These are phyloP conservation scores for Cystobasidium sp. DNA, from an alignment of 1,284 basidiomycete genomes.

Conservation along the genomic window DNA sequence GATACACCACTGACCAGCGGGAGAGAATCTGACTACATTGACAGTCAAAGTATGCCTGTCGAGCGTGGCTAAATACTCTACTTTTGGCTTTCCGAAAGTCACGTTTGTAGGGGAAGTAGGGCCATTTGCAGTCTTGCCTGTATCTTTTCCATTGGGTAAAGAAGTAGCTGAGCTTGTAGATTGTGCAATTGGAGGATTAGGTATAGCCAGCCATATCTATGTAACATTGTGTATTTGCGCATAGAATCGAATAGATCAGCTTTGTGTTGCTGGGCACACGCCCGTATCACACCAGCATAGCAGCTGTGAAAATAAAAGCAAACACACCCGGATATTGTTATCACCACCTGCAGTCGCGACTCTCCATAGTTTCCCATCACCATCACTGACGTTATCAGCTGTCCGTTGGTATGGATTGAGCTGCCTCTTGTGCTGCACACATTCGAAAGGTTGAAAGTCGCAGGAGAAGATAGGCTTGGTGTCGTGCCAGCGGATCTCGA, in stretches of 20 bases:
- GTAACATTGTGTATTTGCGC: slow-evolving; percentile 9
- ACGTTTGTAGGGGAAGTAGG: not conserved
- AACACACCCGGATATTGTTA: slow-evolving; percentile 88
- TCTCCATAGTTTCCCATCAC: slow-evolving; percentile 68
- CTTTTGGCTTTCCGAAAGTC: slow-evolving; percentile 64
- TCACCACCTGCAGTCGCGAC: slow-evolving; percentile 96
- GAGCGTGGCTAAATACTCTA: slow-evolving; percentile 94
- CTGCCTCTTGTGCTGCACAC: slow-evolving; percentile 63
- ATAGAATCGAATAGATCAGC: not conserved
- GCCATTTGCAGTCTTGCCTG: slow-evolving; percentile 61
- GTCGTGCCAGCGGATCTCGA: slow-evolving; percentile 85
- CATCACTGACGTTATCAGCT: slow-evolving; percentile 41
- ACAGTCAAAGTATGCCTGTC: slow-evolving; percentile 91
- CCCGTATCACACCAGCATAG: not conserved
- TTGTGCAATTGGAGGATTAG: slow-evolving; percentile 72
- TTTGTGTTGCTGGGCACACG: not conserved
- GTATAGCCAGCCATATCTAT: slow-evolving; percentile 92
- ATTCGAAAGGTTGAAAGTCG: slow-evolving; percentile 77
- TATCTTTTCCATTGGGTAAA: slow-evolving; percentile 56
- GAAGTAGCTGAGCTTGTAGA: slow-evolving; percentile 63
- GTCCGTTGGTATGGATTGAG: slow-evolving; percentile 69
- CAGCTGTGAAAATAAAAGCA: slow-evolving; percentile 1
- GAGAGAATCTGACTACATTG: slow-evolving; percentile 94
- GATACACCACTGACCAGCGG: slow-evolving; percentile 69
- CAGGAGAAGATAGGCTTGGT: slow-evolving; percentile 85